phyloP scores from a whole-genome alignment of 169 alveolate genomes.

The Perkinsus olseni region DNA sequence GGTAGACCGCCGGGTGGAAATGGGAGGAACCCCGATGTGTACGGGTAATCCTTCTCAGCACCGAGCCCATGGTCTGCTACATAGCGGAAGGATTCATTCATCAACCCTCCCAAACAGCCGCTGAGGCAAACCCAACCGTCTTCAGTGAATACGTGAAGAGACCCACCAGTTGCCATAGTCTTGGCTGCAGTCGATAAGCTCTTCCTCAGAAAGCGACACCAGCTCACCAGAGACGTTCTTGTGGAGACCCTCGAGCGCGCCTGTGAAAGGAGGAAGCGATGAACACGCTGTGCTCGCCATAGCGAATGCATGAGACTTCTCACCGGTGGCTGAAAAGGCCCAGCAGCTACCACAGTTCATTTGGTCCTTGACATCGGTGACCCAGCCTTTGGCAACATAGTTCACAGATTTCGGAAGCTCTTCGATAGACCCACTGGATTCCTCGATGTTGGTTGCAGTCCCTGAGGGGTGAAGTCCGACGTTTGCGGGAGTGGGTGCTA shows the following conservation, averaged over 20 bases:
- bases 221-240: slow-evolving; percentile 36
- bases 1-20: no score
- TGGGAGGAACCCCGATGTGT: background rate
- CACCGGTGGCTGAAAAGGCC: slow-evolving; percentile 53
- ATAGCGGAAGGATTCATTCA: slow-evolving; percentile 41
- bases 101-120: slow-evolving; percentile 67
- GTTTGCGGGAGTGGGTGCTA: no score
- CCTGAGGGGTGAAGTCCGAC: no score
- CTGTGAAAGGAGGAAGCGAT: no score
- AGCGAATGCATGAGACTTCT: slow-evolving; percentile 18
- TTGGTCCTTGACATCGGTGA: slow-evolving; percentile 25
- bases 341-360: slow-evolving; percentile 66
- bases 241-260: slow-evolving; percentile 47
- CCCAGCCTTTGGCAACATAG: slow-evolving; percentile 29
- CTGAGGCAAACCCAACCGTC: no score
- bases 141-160: no score
- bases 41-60: slow-evolving; percentile 43
- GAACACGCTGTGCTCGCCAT: no score
- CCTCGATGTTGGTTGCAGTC: no score
- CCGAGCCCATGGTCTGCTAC: slow-evolving; percentile 21
- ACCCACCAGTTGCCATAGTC: slow-evolving; percentile 33
- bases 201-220: slow-evolving; percentile 53
- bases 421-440: no score
- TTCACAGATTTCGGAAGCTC: slow-evolving; percentile 17
- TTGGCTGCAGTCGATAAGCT: slow-evolving; percentile 58